Base-by-base conservation (phyloP, 345 rosid genomes). In the Lepidium africanum region DNA sequence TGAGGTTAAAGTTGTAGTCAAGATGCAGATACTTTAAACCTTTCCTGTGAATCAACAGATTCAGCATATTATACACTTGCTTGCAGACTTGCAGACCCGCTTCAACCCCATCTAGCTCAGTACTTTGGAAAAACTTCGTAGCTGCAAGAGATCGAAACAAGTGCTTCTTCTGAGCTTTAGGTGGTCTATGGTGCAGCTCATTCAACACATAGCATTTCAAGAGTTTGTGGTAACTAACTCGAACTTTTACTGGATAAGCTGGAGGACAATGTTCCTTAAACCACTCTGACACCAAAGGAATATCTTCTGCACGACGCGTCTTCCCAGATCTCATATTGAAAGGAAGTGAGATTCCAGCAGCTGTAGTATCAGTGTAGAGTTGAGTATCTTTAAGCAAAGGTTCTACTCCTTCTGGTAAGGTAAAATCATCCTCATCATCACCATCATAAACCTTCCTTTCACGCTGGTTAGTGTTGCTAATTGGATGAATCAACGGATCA, bases 231-330 rank as follows among this genome's bases (percentile, higher is more conserved):
- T 94, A 94, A 82, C 99, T 91, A 39, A 94, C 99, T 23, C 99
- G 86, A 65, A 94, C 99, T 76, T 94, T 94, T 45, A 94, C 99
- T 0, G 99, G 99, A 79, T 91, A 94, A 11, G 99, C 83, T 30
- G 97, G 99, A 75, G 99, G 99, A 70, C 99, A 94, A 72, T 94
- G 97, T 87, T 94, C 99, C 83, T 94, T 94, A 74, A 82, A 94
- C 99, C 99, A 91, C 78, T 94, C 99, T 17, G 99, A 89, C 48
- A 94, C 99, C 59, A 94, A 84, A 23, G 99, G 99, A 65, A 94
- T 91, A 81, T 94, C 99, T 75, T 91, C 99, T 73, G 99, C 85
- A 17, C 99, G 80, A 10, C 99, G 80, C 79, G 84, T 91, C 56
- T 93, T 84, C 59, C 99, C 99, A 59, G 97, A 94, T 74, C 99